These are phyloP conservation scores for Xylaria polymorpha DNA, from an alignment of 2,329 filamentous ascomycete species.

Conservation along the genomic window DNA sequence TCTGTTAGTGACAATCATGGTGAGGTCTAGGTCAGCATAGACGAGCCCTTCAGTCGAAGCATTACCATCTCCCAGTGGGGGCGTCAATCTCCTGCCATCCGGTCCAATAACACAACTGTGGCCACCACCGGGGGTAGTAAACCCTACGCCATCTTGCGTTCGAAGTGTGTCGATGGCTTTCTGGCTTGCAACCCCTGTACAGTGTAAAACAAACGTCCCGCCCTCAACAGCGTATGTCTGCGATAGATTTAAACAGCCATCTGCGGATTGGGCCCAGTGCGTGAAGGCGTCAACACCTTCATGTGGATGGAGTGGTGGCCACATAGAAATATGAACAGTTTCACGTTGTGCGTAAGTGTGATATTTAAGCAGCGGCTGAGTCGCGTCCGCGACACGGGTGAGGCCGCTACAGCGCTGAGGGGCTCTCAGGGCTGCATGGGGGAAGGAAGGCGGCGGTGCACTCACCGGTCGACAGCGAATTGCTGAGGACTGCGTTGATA, in stretches of 20 bases:
- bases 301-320: background rate
- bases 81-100: slow-evolving; percentile 48
- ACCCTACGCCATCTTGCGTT: slow-evolving; percentile 52
- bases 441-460: slow-evolving; percentile 39
- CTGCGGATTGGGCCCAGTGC: background rate
- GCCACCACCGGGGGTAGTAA: background rate
- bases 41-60: slow-evolving; percentile 58
- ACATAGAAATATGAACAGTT: background rate
- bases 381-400: slow-evolving; percentile 24
- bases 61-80: slow-evolving; percentile 52
- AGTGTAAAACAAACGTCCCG: background rate
- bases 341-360: slow-evolving; percentile 2
- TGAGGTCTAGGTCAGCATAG: slow-evolving; percentile 60
- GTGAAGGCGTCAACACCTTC: background rate
- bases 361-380: slow-evolving; percentile 29
- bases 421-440: slow-evolving; percentile 27
- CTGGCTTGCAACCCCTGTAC: background rate
- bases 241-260: background rate
- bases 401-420: slow-evolving; percentile 30
- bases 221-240: slow-evolving; percentile 1
- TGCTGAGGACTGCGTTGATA: slow-evolving; percentile 97
- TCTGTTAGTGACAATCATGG: slow-evolving; percentile 54
- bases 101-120: slow-evolving; percentile 58
- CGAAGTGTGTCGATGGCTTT: background rate
- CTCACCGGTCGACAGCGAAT: slow-evolving; percentile 94